Base-by-base conservation (phyloP, 768 basidiomycete genomes). In the Boletus pseudo-olivaceus region DNA sequence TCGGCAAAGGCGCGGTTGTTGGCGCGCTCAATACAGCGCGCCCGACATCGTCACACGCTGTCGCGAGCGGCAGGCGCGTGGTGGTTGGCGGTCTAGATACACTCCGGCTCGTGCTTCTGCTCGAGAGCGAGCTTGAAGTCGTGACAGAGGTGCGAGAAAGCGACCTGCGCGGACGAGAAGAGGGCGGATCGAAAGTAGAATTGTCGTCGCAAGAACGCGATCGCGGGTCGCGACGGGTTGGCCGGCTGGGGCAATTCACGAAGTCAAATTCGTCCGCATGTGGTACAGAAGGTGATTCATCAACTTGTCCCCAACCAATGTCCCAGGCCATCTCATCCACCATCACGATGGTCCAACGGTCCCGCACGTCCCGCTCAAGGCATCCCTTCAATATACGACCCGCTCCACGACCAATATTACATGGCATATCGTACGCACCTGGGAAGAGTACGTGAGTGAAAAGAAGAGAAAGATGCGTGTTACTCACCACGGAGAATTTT, bases 311-410 rank as follows among this genome's bases (percentile, higher is more conserved):
- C 82, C 82, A 88, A 11, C 89, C 90, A 53, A 91, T 81, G 42
- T 82, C 84, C 88, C 90, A 92, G 2, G 87, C 85, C 7, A 85
- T 78, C 49, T 90, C 85, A 58, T 89, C 88, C 30, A 97, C 85
- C 75, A 82, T 82, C 7, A 78, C 78, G 55, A 94, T 85, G n/a
- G 79, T 82, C 94, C 92, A 96, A 5, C 95, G 79, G 23, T 74
- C 75, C 0, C 68, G 59, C 11, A 83, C 75, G 29, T 82, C 78
- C 29, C 76, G 79, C 53, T 91, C 83, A 26, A 98, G 73, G 66
- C 94, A 97, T 1, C 95, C 95, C 43, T 74, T 73, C 38, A 98
- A 75, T 9, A 95, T 84, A 42, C 78, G 78, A 64, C 84, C 82
- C 3, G 84, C 83, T 8, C 83, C 82, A 44, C 78, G 78, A 6